These are phyloP conservation scores for Senna tora DNA, from an alignment of 306 rosid genomes.

Conservation along the genomic window DNA sequence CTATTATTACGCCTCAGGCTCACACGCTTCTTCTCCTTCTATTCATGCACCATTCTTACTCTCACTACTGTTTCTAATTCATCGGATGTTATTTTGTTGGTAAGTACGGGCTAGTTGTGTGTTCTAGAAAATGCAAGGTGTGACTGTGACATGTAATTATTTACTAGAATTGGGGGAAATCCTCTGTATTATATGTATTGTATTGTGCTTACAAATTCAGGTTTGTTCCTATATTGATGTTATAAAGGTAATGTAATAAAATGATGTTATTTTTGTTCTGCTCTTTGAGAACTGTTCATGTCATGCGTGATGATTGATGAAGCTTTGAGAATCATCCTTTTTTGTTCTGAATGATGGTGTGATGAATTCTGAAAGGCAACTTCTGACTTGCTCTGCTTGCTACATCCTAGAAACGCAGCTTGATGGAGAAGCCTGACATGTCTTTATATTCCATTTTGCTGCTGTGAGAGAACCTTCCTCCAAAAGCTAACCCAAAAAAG, in stretches of 20 bases:
- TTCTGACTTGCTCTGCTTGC: not conserved
- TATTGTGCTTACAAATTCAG: conserved; percentile 19
- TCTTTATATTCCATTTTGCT: not conserved
- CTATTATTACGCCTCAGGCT: conserved; percentile 58
- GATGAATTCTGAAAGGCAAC: not conserved
- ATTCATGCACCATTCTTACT: conserved; percentile 25
- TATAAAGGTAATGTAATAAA: not conserved
- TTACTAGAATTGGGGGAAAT: conserved; percentile 6
- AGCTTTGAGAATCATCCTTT: not conserved
- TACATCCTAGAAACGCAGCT: not conserved
- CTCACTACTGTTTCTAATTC: conserved; percentile 38
- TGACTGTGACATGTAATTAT: conserved; percentile 15
- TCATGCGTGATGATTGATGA: too few relatives aligned
- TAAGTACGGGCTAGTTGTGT: conserved; percentile 11
- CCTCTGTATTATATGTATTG: not conserved
- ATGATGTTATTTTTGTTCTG: not conserved
- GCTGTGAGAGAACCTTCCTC: conserved; percentile 3
- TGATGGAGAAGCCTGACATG: not conserved
- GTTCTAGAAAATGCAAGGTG: conserved; percentile 21
- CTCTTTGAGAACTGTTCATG: too few relatives aligned
- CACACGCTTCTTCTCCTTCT: conserved; percentile 49
- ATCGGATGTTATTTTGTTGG: conserved; percentile 36
- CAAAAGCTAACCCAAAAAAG: not conserved
- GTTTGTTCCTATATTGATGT: conserved; percentile 1
- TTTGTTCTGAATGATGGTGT: not conserved